Evolutionary conservation across 768 basidiomycete species (phyloP).

Genomic region (Rhizopogon salebrosus): DNA sequence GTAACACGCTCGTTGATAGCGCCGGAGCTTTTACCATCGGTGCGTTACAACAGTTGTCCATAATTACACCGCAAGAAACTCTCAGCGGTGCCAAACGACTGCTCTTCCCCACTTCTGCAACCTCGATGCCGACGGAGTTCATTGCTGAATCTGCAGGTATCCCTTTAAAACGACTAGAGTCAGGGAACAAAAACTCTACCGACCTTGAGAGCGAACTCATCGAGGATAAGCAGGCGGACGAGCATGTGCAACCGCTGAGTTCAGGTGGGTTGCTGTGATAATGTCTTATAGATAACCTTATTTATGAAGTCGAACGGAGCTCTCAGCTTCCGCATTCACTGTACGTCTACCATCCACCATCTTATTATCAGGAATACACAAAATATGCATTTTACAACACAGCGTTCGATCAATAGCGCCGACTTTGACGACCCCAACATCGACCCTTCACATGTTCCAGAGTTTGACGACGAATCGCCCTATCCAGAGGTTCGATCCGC

Average conservation of each 20-base stretch:
- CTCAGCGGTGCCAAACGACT: slow-evolving; percentile 9
- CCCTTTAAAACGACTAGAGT: slow-evolving; percentile 11
- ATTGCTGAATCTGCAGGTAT: slow-evolving; percentile 9
- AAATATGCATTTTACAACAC: not conserved
- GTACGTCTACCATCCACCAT: slow-evolving; percentile 10
- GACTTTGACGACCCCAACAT: slow-evolving; percentile 23
- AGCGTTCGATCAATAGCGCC: slow-evolving; percentile 5
- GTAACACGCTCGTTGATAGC: too few species aligned
- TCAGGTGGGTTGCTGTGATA: slow-evolving; percentile 14
- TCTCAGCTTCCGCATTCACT: slow-evolving; percentile 12
- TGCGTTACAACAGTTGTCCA: too few species aligned
- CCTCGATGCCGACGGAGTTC: slow-evolving; percentile 17
- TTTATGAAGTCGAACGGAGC: not conserved
- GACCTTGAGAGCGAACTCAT: slow-evolving; percentile 11
- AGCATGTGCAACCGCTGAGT: slow-evolving; percentile 9
- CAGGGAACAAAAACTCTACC: slow-evolving; percentile 3
- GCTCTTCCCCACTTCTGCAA: slow-evolving; percentile 2
- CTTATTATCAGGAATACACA: not conserved
- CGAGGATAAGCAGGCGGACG: slow-evolving; percentile 21
- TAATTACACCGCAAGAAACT: slow-evolving; percentile 5
- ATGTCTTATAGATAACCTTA: not conserved
- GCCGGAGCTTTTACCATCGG: too few species aligned
- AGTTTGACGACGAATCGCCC: slow-evolving; percentile 57
- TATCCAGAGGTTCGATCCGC: slow-evolving; percentile 71
- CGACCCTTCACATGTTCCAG: slow-evolving; percentile 7